Evolutionary conservation across 2,329 filamentous ascomycete species (phyloP).

Genomic region (Chaetomiaceae sp.): DNA sequence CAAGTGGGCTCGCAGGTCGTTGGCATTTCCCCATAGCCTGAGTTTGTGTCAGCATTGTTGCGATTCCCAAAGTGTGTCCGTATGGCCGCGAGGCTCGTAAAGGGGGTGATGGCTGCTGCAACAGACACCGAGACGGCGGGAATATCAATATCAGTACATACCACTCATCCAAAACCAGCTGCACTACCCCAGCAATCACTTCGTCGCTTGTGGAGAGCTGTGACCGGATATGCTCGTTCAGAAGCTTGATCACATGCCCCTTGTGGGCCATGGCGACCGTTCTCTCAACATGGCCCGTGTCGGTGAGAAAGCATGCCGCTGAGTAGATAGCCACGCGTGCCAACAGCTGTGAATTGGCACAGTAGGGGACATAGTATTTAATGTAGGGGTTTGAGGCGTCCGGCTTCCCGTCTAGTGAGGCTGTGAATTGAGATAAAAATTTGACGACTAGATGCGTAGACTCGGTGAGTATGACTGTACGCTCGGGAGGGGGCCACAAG

Average conservation of each 20-base stretch:
- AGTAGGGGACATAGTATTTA: slow-evolving; percentile 45
- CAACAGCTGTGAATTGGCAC: slow-evolving; percentile 47
- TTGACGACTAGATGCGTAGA: slow-evolving; percentile 48
- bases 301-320: slow-evolving; percentile 48
- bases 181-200: slow-evolving; percentile 44
- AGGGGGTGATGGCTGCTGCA: too few species aligned
- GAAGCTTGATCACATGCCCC: slow-evolving; percentile 39
- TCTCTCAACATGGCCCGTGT: slow-evolving; percentile 45
- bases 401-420: slow-evolving; percentile 46
- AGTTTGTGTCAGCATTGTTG: neutral
- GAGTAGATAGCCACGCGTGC: slow-evolving; percentile 47
- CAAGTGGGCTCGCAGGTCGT: slow-evolving; percentile 44
- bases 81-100: too few species aligned
- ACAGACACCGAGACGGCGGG: too few species aligned
- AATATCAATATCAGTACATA: too few species aligned
- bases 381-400: slow-evolving; percentile 41
- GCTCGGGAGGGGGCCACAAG: too few species aligned
- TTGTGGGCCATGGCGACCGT: slow-evolving; percentile 41
- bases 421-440: slow-evolving; percentile 48
- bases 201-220: slow-evolving; percentile 40
- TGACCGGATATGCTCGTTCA: slow-evolving; percentile 44
- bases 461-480: too few species aligned
- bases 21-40: slow-evolving; percentile 41
- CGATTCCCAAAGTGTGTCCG: too few species aligned
- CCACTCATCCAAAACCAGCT: slow-evolving; percentile 50